phyloP scores from a whole-genome alignment of 352 stramenopile species.

The Phytophthora pini region DNA sequence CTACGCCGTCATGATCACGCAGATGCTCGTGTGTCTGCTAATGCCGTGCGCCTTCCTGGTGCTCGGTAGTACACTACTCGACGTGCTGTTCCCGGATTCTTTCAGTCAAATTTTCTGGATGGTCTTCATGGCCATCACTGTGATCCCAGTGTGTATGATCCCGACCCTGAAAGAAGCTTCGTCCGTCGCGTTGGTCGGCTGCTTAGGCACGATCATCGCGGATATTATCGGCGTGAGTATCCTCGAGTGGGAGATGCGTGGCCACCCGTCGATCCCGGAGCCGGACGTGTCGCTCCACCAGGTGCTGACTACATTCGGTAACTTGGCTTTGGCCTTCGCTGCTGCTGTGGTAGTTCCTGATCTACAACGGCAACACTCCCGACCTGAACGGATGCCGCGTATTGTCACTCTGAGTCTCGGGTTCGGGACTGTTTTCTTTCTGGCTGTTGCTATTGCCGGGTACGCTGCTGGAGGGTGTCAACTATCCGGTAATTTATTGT shows the following conservation, averaged over 20 bases:
- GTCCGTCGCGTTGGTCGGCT: conserved; percentile 33
- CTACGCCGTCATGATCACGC: conserved; percentile 50
- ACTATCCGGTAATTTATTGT: conserved; percentile 50
- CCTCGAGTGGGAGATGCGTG: conserved; percentile 41
- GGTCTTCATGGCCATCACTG: conserved; percentile 44
- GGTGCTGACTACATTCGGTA: conserved; percentile 37
- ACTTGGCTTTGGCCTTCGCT: conserved; percentile 38
- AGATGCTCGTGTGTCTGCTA: conserved; percentile 54
- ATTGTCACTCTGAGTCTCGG: conserved; percentile 47
- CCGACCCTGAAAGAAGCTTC: conserved; percentile 40
- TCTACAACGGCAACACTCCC: conserved; percentile 49
- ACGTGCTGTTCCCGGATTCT: conserved; percentile 56
- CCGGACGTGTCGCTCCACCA: conserved; percentile 41
- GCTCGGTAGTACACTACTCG: conserved; percentile 51
- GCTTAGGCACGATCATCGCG: conserved; percentile 38
- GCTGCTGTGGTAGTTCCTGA: conserved; percentile 39
- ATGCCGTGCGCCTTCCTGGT: conserved; percentile 59
- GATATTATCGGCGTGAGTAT: conserved; percentile 41
- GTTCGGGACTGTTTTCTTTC: conserved; percentile 45
- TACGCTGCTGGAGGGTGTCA: conserved; percentile 51
- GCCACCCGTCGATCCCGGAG: conserved; percentile 34
- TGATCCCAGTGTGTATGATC: conserved; percentile 42
- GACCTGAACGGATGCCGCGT: conserved; percentile 51
- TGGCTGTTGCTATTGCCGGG: conserved; percentile 44
- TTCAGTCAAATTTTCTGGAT: conserved; percentile 54